Base-by-base conservation (phyloP, 345 rosid genomes). In the Isatis tinctoria region DNA sequence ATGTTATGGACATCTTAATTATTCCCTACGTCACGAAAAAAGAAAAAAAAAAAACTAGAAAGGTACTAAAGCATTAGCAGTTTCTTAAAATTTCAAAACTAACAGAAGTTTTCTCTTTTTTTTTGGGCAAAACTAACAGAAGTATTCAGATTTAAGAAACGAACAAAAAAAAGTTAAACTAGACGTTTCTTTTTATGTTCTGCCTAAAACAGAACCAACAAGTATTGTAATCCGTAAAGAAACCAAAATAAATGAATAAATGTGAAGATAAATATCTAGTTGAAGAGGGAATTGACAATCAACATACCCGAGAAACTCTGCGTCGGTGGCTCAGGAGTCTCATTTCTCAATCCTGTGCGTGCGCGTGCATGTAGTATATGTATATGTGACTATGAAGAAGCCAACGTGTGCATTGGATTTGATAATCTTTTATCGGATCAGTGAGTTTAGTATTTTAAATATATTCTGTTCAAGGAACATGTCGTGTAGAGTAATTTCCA, bases 341-440 rank as follows among this genome's bases (percentile, higher is more conserved):
- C 16, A 40, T 5, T 47, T 30, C 26, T n/a, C 30, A 56, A 44
- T 8, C 39, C 40, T 20, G 35, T 44, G 33, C 76, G 47, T 73
- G 56, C 16, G 45, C 26, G 64, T 72, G 40, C n/a, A 16, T 39
- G 30, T 22, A 35, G 59, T 45, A 20, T 41, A 36, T 60, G 51
- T 44, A 48, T 24, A 47, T 26, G 20, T n/a, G n/a, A n/a, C n/a
- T n/a, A n/a, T n/a, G n/a, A n/a, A n/a, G n/a, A n/a, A n/a, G n/a
- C 40, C 40, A 60, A 36, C 60, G 72, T 47, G 78, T 66, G 60
- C 73, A 66, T 66, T 59, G 18, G 32, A 56, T 73, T 64, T 64
- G 27, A 16, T n/a, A 10, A 5, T 32, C 32, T 10, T n/a, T 33
- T 57, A n/a, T 32, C 0, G 0, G 35, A 35, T 35, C n/a, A 58